Percentiles rank a stretch among this genome's conserved stretches.
Conservation (phyloP, 2,329 filamentous ascomycete species). For the Knufia petricola region DNA sequence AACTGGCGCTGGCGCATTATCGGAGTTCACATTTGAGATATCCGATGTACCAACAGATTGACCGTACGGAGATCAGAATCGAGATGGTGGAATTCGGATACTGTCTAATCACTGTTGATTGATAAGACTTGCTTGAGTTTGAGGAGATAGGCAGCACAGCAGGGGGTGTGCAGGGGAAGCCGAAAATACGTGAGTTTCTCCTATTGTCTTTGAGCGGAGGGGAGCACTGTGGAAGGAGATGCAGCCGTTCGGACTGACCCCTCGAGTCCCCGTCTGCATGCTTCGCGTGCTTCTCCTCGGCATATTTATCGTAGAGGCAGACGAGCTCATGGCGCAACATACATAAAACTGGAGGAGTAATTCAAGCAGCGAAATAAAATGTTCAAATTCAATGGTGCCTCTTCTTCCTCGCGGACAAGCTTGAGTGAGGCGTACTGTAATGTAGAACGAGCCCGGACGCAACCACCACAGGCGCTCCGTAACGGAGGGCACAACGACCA, state of each 20-base stretch:
- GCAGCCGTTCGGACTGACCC: too few species aligned
- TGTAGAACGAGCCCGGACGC: too few species aligned
- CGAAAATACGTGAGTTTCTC: too few species aligned
- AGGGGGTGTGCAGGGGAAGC: not conserved
- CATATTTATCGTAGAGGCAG: too few species aligned
- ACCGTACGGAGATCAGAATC: not conserved
- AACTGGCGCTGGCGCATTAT: conserved; percentile 4
- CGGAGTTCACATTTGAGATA: not conserved
- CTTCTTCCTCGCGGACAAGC: not conserved
- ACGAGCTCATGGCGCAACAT: not conserved
- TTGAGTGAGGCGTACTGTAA: too few species aligned
- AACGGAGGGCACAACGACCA: too few species aligned
- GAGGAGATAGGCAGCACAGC: not conserved
- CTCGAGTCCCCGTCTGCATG: too few species aligned
- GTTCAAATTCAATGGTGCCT: not conserved
- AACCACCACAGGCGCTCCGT: too few species aligned
- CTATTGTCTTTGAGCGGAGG: not conserved
- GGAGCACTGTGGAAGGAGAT: not conserved
- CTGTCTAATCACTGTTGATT: conserved; percentile 10
- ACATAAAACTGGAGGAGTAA: conserved; percentile 1
- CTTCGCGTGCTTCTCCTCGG: too few species aligned
- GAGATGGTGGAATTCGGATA: conserved; percentile 4
- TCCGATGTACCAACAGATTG: conserved; percentile 10
- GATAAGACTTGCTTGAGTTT: conserved; percentile 3
- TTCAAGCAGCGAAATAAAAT: not conserved